These are phyloP conservation scores for Scutellaria galericulata DNA, from an alignment of 257 asterid species.

Conservation along the genomic window DNA sequence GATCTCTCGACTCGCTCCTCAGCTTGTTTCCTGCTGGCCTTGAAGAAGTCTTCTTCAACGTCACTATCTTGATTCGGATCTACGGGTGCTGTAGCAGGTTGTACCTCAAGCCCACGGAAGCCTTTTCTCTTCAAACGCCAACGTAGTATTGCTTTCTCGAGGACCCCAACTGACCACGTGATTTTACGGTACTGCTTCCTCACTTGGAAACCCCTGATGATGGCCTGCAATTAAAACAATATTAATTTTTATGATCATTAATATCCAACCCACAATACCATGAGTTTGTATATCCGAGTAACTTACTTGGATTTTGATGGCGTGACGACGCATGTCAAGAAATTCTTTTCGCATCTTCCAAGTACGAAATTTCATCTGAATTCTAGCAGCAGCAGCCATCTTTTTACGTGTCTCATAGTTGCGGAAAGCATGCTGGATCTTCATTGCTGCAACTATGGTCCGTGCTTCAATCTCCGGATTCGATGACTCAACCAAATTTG, in stretches of 20 bases:
- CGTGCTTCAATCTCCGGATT: conserved; percentile 89
- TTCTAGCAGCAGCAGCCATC: conserved; percentile 86
- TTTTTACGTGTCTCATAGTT: conserved; percentile 67
- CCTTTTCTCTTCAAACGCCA: conserved; percentile 98
- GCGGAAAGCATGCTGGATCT: conserved; percentile 96
- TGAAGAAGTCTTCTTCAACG: conserved; percentile 85
- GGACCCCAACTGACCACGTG: conserved; percentile 89
- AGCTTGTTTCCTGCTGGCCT: conserved; percentile 92
- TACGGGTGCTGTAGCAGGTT: conserved; percentile 35
- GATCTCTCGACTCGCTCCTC: conserved; percentile 98
- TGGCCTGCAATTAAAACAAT: conserved; percentile 54
- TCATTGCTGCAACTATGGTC: conserved; percentile 90
- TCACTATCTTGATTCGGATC: conserved; percentile 55
- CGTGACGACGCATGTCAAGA: conserved; percentile 85
- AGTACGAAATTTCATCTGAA: conserved; percentile 81
- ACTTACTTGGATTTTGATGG: conserved; percentile 84
- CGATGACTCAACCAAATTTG: conserved; percentile 51
- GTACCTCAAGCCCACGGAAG: conserved; percentile 82
- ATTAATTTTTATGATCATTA: background rate
- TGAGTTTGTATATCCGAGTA: background rate
- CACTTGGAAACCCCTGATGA: conserved; percentile 81
- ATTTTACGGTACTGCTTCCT: conserved; percentile 82
- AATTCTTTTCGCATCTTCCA: conserved; percentile 89
- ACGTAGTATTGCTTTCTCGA: conserved; percentile 88
- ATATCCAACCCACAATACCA: background rate